These are phyloP conservation scores for Pterulicium gracile DNA, from an alignment of 1,284 basidiomycete species.

Conservation along the genomic window DNA sequence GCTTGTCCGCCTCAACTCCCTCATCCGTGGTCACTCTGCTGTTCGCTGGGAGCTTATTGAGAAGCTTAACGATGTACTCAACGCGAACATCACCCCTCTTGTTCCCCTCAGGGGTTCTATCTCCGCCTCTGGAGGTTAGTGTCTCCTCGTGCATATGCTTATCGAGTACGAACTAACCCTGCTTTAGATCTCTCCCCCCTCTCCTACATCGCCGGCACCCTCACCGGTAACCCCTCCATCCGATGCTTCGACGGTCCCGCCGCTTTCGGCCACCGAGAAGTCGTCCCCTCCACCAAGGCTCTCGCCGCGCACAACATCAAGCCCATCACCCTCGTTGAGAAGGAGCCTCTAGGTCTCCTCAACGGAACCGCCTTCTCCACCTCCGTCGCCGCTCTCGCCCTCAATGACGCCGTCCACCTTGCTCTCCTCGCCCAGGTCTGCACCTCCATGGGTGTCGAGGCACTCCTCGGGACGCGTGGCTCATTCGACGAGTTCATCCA, in stretches of 20 bases:
- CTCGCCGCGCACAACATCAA: constrained; percentile 53
- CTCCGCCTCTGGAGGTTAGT: constrained; percentile 68
- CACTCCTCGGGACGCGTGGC: constrained; percentile 59
- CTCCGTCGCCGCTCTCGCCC: constrained; percentile 48
- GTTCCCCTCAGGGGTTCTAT: constrained; percentile 81
- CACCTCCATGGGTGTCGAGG: constrained; percentile 81
- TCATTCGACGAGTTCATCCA: constrained; percentile 80
- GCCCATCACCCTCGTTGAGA: constrained; percentile 64
- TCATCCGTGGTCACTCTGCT: constrained; percentile 82
- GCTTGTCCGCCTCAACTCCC: constrained; percentile 77
- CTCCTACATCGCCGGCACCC: constrained; percentile 73
- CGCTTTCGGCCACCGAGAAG: constrained; percentile 38
- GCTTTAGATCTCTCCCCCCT: constrained; percentile 60
- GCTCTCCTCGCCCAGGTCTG: constrained; percentile 64
- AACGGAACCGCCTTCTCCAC: constrained; percentile 68
- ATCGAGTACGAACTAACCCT: constrained; percentile 12
- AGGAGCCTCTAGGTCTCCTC: constrained; percentile 68
- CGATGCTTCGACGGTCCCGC: constrained; percentile 55
- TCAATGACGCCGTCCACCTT: constrained; percentile 67
- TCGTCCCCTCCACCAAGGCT: constrained; percentile 56
- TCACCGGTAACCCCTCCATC: constrained; percentile 75
- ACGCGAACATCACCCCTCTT: constrained; percentile 67
- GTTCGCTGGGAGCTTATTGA: constrained; percentile 75
- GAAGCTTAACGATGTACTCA: constrained; percentile 66
- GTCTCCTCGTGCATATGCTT: constrained; percentile 5